These are phyloP conservation scores for Fraxinus paxiana DNA, from an alignment of 305 asterid species.

Conservation along the genomic window DNA sequence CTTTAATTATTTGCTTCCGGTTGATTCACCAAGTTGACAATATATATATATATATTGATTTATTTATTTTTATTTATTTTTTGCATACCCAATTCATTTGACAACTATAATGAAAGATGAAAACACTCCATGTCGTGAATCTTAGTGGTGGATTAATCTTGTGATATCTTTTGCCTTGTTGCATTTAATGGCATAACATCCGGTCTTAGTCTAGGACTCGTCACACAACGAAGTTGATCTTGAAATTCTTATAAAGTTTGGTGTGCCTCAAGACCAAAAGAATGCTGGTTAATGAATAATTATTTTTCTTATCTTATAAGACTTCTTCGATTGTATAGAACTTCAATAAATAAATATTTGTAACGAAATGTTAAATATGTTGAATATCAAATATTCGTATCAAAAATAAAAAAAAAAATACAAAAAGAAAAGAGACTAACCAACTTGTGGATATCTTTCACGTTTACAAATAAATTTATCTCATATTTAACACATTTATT, in stretches of 20 bases:
- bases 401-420: too few relatives aligned
- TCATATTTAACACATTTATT: too few relatives aligned
- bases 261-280: slow-evolving; percentile 29
- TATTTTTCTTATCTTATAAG: background rate
- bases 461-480: too few relatives aligned
- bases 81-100: too few relatives aligned
- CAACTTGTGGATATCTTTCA: too few relatives aligned
- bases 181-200: slow-evolving; percentile 33
- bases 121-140: slow-evolving; percentile 23
- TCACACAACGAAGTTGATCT: slow-evolving; percentile 37
- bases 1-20: too few relatives aligned
- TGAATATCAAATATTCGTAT: too few relatives aligned
- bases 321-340: background rate
- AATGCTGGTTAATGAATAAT: slow-evolving; percentile 26
- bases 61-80: too few relatives aligned
- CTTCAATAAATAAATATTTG: background rate
- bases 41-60: too few relatives aligned
- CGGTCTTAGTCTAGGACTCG: slow-evolving; percentile 36
- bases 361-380: too few relatives aligned
- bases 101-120: slow-evolving; percentile 20
- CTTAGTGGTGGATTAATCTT: slow-evolving; percentile 20
- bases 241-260: slow-evolving; percentile 36
- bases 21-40: too few relatives aligned
- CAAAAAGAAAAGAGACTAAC: too few relatives aligned
- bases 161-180: slow-evolving; percentile 21